Conservation (phyloP, 176 grass and related monocot genomes). For the Echinochloa phyllopogon region DNA sequence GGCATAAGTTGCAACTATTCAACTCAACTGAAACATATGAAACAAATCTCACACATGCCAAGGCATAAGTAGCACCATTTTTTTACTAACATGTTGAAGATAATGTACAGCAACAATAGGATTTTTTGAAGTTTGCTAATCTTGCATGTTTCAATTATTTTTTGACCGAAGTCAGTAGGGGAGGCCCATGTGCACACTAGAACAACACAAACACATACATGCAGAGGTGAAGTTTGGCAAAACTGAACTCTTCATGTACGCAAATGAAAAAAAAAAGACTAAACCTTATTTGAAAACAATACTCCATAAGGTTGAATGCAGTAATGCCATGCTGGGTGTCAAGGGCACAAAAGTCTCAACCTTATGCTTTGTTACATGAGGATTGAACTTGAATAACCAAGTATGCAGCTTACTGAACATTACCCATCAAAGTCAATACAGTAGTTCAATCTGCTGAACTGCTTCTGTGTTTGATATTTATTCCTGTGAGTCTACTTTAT, state of each 20-base stretch:
- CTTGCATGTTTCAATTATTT: neutral
- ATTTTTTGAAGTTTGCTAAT: slow-evolving; percentile 15
- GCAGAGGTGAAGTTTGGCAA: neutral
- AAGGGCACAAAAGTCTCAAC: neutral
- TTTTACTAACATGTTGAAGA: neutral
- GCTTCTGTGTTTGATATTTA: neutral
- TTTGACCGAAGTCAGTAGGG: neutral
- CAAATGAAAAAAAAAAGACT: neutral
- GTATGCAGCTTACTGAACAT: neutral
- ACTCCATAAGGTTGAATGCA: neutral
- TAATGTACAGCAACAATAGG: neutral
- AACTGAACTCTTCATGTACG: neutral
- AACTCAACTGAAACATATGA: slow-evolving; percentile 3
- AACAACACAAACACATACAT: neutral
- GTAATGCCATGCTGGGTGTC: neutral
- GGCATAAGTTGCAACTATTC: neutral
- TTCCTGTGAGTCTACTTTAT: slow-evolving; percentile 2
- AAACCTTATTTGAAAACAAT: neutral
- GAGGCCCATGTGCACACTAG: too few relatives aligned
- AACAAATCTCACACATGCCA: neutral
- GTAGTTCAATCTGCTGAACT: neutral
- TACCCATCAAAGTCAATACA: slow-evolving; percentile 9
- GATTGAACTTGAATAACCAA: neutral
- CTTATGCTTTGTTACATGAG: neutral
- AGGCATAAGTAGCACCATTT: neutral